phyloP scores from a whole-genome alignment of 176 grass and related monocot species.

The Carex cristatella region DNA sequence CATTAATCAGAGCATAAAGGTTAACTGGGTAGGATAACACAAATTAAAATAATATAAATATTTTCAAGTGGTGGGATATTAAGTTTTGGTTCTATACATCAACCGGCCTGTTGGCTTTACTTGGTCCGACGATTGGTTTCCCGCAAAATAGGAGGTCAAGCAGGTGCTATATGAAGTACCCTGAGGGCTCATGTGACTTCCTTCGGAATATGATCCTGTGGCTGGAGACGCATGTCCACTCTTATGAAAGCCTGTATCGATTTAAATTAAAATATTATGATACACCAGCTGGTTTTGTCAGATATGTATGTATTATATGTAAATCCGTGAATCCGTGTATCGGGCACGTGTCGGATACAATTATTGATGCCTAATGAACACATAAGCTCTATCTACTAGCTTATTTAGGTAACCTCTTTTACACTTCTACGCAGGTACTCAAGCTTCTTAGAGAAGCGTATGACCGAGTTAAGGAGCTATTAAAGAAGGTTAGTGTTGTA shows the following conservation, averaged over 20 bases:
- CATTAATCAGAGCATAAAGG: background rate
- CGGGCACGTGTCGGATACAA: background rate
- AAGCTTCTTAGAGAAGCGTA: constrained; percentile 96
- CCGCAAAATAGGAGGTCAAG: background rate
- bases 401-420: background rate
- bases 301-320: background rate
- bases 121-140: background rate
- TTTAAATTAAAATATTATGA: background rate
- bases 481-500: constrained; percentile 69
- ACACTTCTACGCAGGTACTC: constrained; percentile 49
- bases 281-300: background rate
- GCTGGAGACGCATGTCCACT: background rate
- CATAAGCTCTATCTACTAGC: background rate
- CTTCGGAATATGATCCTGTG: background rate
- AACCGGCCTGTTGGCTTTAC: background rate
- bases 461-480: constrained; percentile 67
- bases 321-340: background rate
- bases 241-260: background rate
- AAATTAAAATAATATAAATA: background rate
- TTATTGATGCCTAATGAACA: background rate
- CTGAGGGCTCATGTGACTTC: background rate
- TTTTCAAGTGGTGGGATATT: background rate
- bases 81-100: background rate
- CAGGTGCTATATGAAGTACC: background rate
- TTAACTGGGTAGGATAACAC: background rate